Conservation (phyloP, 78 protist genomes). For the Dictyostelium firmibasis region DNA sequence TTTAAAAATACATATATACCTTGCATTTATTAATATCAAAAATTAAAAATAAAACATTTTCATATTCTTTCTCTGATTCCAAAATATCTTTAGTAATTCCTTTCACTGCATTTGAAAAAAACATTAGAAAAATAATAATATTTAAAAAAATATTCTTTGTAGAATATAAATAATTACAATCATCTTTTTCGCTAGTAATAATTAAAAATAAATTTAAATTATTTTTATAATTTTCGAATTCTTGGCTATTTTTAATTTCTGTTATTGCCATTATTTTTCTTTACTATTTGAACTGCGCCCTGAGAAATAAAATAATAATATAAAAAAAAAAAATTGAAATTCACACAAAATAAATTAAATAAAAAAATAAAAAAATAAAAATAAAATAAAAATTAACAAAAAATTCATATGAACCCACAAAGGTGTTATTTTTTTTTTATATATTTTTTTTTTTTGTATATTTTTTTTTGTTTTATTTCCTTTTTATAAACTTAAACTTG, state of each 20-base stretch:
- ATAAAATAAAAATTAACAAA: too few relatives aligned
- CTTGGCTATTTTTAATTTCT: neutral
- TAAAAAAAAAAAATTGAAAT: neutral
- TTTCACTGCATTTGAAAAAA: neutral
- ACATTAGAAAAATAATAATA: too few relatives aligned
- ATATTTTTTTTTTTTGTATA: too few relatives aligned
- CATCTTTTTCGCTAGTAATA: neutral
- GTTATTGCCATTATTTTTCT: neutral
- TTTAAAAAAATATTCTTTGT: too few relatives aligned
- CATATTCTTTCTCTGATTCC: neutral
- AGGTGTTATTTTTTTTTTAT: too few relatives aligned
- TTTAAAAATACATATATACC: neutral
- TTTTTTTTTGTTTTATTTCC: too few relatives aligned
- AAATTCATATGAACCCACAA: too few relatives aligned
- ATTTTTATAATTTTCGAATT: neutral
- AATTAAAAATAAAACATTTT: constrained; percentile 1
- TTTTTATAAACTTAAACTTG: too few relatives aligned
- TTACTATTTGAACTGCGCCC: neutral
- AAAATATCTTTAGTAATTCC: neutral
- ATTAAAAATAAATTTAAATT: neutral
- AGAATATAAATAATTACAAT: neutral
- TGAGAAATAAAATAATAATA: too few relatives aligned
- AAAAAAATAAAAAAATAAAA: too few relatives aligned
- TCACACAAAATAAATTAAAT: neutral
- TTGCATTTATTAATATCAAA: neutral